Evolutionary conservation across 371 early-diverging fungal genomes (phyloP).

Genomic region (Mucor indicus): DNA sequence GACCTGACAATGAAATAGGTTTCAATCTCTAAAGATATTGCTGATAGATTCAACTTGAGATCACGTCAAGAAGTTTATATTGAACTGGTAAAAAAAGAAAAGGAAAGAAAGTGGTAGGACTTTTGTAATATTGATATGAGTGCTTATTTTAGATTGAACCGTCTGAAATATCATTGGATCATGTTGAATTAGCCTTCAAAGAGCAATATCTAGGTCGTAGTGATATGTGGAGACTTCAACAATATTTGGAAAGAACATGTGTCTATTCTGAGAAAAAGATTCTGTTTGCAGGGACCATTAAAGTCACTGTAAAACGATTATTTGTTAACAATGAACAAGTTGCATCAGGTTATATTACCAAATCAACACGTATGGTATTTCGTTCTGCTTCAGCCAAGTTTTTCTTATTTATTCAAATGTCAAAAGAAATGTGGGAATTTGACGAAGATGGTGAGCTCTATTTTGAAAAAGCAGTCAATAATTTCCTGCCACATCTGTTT

Average conservation of each 20-base stretch:
- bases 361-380: conserved; percentile 85
- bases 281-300: conserved; percentile 67
- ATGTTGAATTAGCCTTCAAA: conserved; percentile 83
- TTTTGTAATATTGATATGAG: too few relatives aligned
- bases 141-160: conserved; percentile 64
- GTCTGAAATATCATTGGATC: conserved; percentile 62
- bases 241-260: conserved; percentile 64
- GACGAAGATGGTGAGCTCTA: conserved; percentile 94
- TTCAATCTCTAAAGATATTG: conserved; percentile 43
- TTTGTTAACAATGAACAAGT: conserved; percentile 57
- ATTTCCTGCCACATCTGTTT: conserved; percentile 89
- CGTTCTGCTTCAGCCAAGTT: conserved; percentile 92
- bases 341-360: conserved; percentile 71
- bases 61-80: conserved; percentile 64
- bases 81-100: conserved; percentile 60
- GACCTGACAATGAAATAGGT: conserved; percentile 10
- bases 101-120: too few relatives aligned
- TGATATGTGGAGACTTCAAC: conserved; percentile 93
- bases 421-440: conserved; percentile 95
- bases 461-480: conserved; percentile 87
- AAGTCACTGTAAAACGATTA: conserved; percentile 82
- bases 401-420: conserved; percentile 94
- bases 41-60: conserved; percentile 38
- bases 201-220: conserved; percentile 92
- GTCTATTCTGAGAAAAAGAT: conserved; percentile 83